Percentiles rank a stretch among this genome's conserved stretches.
phyloP scores from a whole-genome alignment of 305 asterid genomes.

The Fraxinus paxiana region DNA sequence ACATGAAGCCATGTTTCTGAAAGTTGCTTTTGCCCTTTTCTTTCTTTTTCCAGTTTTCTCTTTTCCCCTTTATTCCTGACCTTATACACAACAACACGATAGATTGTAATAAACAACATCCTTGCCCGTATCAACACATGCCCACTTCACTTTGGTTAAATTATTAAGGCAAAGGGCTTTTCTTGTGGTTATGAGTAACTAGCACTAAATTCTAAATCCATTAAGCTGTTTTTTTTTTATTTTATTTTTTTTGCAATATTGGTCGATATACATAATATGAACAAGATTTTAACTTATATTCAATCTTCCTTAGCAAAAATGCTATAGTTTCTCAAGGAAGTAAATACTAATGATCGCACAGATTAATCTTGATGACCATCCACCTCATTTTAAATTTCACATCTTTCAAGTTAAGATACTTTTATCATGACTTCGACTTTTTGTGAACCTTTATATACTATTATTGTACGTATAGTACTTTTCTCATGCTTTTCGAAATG shows the following conservation, averaged over 20 bases:
- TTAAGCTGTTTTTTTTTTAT: background rate
- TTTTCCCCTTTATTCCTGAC: slow-evolving; percentile 35
- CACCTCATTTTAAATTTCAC: background rate
- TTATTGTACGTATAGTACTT: background rate
- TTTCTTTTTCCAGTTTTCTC: slow-evolving; percentile 16
- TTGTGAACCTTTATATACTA: background rate
- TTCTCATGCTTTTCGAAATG: background rate
- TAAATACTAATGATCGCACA: background rate
- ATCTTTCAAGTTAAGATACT: background rate
- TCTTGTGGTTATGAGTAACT: background rate
- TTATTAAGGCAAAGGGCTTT: background rate
- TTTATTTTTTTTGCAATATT: background rate
- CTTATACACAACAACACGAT: slow-evolving; percentile 28
- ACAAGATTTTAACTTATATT: background rate
- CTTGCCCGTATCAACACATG: background rate
- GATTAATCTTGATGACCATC: background rate
- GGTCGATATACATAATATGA: background rate
- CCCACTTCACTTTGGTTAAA: background rate
- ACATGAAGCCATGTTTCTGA: slow-evolving; percentile 48
- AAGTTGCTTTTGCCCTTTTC: slow-evolving; percentile 42
- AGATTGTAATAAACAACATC: slow-evolving; percentile 30
- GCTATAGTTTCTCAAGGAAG: background rate
- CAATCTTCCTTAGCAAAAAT: background rate
- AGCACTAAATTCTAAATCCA: background rate
- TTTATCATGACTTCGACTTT: background rate